Evolutionary conservation across 805 yeast species (phyloP).

Genomic region (Barnettozyma pratensis): DNA sequence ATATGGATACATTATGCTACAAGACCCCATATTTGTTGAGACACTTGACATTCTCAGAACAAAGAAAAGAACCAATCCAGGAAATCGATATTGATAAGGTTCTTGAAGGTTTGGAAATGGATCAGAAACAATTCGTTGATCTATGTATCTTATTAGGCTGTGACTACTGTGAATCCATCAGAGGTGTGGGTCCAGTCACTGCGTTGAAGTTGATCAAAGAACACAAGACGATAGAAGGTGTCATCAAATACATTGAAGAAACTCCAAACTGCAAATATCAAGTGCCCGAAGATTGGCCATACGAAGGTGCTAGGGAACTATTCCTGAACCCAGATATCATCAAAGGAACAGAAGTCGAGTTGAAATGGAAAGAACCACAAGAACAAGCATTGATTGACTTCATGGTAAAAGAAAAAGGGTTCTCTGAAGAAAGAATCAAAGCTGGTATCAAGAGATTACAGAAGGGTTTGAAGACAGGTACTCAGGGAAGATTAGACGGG

Average conservation of each 20-base stretch:
- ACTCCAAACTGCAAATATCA: slow-evolving; percentile 58
- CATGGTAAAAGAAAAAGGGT: slow-evolving; percentile 84
- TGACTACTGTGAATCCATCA: slow-evolving; percentile 93
- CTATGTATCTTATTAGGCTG: slow-evolving; percentile 92
- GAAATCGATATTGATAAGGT: slow-evolving; percentile 69
- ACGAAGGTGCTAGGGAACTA: slow-evolving; percentile 76
- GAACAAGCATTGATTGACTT: slow-evolving; percentile 76
- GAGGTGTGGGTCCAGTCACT: slow-evolving; percentile 94
- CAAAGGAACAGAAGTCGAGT: slow-evolving; percentile 51
- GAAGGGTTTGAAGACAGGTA: slow-evolving; percentile 78
- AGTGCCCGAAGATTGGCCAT: slow-evolving; percentile 95
- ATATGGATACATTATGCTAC: slow-evolving; percentile 97
- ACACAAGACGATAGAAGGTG: slow-evolving; percentile 73
- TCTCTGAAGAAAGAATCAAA: slow-evolving; percentile 86
- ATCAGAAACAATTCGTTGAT: slow-evolving; percentile 73
- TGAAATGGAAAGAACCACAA: slow-evolving; percentile 90
- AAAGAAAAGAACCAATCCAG: slow-evolving; percentile 86
- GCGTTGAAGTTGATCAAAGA: slow-evolving; percentile 86
- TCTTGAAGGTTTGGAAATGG: slow-evolving; percentile 73
- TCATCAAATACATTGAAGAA: slow-evolving; percentile 54
- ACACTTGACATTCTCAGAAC: slow-evolving; percentile 91
- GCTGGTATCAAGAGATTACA: slow-evolving; percentile 81
- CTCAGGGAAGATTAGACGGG: slow-evolving; percentile 90
- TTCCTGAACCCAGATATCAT: slow-evolving; percentile 80
- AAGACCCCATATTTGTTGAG: slow-evolving; percentile 78